Evolutionary conservation across 139 green algal species (phyloP), one percentile per base, ranked within the genome.

Genomic region (Diplosphaera chodatii): DNA sequence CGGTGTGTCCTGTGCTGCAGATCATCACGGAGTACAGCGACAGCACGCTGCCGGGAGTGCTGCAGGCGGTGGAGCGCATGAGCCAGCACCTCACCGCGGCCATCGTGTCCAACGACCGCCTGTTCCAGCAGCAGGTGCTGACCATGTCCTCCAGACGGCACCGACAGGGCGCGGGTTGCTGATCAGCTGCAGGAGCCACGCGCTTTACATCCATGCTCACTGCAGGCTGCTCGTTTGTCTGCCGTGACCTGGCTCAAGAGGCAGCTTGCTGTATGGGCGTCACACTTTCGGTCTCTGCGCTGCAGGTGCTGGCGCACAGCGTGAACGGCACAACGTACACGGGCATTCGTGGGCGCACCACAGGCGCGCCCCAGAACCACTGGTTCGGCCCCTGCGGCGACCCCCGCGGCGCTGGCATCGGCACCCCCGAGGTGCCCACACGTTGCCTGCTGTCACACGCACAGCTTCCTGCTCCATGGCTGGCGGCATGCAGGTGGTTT

Each of bases 241-340:
- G n/a, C n/a, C n/a, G n/a, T n/a, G n/a, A n/a, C n/a, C n/a, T n/a
- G n/a, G n/a, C n/a, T n/a, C n/a, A n/a, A n/a, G n/a, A n/a, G 6
- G 37, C 10, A 48, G 37, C 37, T 48, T 48, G 37, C 37, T 48
- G 8, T 48, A 10, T 48, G 37, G n/a, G n/a, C n/a, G n/a, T n/a
- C n/a, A n/a, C n/a, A n/a, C n/a, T n/a, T n/a, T n/a, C n/a, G n/a
- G 22, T 55, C 1, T 55, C 48, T 70, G 34, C 78, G 33, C 72
- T 91, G 70, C 77, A 89, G 34, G 85, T 99, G 34, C 84, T 99
- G 20, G 91, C 68, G 3, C 84, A 91, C 81, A 98, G 92, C 2
- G 93, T 98, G n/a, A 99, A 99, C 75, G 94, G 94, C 28, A 99
- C 94, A 13, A 99, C 94, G 0, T 99, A 99, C 75, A 86, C 76